Evolutionary conservation across 2,329 filamentous ascomycete species (phyloP), one percentile per base, ranked within the genome.

Genomic region (Colletotrichum tofieldiae): DNA sequence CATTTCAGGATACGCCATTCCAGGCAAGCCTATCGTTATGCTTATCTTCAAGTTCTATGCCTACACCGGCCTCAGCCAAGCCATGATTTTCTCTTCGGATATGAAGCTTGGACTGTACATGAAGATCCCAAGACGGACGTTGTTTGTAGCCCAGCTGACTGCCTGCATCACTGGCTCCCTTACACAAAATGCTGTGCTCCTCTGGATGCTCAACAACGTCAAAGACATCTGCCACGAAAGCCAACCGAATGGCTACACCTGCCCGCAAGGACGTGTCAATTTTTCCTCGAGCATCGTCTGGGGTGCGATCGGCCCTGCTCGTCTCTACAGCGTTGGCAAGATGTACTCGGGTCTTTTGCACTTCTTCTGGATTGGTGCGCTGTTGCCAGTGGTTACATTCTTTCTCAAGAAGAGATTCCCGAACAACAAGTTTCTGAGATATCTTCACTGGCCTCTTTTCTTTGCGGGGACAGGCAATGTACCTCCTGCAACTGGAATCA

Each of bases 101-200:
- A 77, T 86, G 56, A 86, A 86, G 71, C 77, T 86, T 7, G 85
- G 82, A 0, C 77, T 82, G 43, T 83, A 83, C 68, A 82, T 90
- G 86, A 88, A 91, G 65, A 84, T 91, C 0, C 88, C 89, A 0
- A 89, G 89, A 2, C 85, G 87, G 8, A 82, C 86, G 0, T 85
- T 91, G 11, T 91, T 92, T 80, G 88, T 90, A 76, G 88, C 87
- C 1, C 89, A 91, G 75, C 82, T 91, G 12, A 88, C 91, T 37
- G 90, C 88, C 4, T 88, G 87, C 20, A 78, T 89, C 7, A 78
- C 86, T 4, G 85, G 84, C 6, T 83, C 84, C 5, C 77, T 87
- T 2, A 84, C 84, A 0, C 85, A 87, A 78, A 81, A 55, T 66
- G 26, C 74, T 79, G 37, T 82, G 77, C 7, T 81, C 77, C 0